Conservation (phyloP, 768 basidiomycete genomes). For the Rhizopogon salebrosus region DNA sequence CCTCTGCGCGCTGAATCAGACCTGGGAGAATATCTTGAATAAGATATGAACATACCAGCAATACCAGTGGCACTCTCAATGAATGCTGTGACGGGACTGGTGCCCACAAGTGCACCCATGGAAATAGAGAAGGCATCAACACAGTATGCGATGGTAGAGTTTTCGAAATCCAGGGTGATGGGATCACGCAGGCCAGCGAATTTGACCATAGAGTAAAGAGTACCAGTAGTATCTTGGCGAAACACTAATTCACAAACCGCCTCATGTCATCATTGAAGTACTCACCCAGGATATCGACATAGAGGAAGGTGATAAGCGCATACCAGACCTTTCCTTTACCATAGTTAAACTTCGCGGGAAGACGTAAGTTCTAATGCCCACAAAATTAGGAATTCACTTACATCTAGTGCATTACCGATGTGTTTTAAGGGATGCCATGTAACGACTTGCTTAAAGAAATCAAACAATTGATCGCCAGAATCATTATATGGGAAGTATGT, state of each 20-base stretch:
- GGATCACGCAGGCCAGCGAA: constrained; percentile 86
- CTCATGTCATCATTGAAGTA: neutral
- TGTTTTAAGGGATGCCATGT: constrained; percentile 60
- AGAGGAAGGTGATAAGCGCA: constrained; percentile 83
- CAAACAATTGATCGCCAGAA: constrained; percentile 66
- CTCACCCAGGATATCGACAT: constrained; percentile 78
- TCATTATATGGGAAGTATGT: constrained; percentile 76
- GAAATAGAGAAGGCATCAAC: constrained; percentile 78
- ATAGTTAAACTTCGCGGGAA: constrained; percentile 36
- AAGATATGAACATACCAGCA: constrained; percentile 38
- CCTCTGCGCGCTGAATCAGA: constrained; percentile 44
- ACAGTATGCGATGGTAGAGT: constrained; percentile 77
- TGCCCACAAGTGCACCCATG: constrained; percentile 77
- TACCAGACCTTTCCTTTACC: constrained; percentile 80
- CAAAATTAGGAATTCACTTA: constrained; percentile 27
- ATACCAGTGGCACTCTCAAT: constrained; percentile 83
- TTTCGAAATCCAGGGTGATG: constrained; percentile 82
- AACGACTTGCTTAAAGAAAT: constrained; percentile 83
- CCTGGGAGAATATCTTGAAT: neutral
- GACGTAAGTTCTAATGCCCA: constrained; percentile 3
- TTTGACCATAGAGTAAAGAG: constrained; percentile 87
- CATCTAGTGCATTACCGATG: constrained; percentile 65
- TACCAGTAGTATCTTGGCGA: constrained; percentile 47
- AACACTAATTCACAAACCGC: constrained; percentile 7
- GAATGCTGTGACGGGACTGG: constrained; percentile 78